Percentiles rank a stretch among this genome's conserved stretches.
Evolutionary conservation across 192 early-diverging fungal genomes (phyloP).

Genomic region (Entrophospora sp.): DNA sequence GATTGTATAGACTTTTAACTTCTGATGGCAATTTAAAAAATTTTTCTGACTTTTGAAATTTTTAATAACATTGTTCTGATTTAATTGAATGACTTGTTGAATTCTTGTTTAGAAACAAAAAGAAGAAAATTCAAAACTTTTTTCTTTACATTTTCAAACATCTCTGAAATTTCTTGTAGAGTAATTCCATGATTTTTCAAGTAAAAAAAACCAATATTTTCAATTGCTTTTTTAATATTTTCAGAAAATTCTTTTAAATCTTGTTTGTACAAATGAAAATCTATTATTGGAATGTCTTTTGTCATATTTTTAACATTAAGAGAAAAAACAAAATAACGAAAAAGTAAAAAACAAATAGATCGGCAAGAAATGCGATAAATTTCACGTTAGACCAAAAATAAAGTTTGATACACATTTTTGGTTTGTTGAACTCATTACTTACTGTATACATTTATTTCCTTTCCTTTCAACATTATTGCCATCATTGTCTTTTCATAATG

Average conservation of each 20-base stretch:
- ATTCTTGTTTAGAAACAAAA: neutral
- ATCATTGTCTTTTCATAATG: no score
- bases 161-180: conserved; percentile 34
- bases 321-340: no score
- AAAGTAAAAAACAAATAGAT: no score
- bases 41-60: conserved; percentile 27
- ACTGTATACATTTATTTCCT: no score
- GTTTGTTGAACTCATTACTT: no score
- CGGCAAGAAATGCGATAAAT: no score
- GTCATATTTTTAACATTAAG: no score
- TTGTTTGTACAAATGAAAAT: conserved; percentile 42
- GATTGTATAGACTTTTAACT: conserved; percentile 35
- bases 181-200: conserved; percentile 52
- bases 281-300: conserved; percentile 62
- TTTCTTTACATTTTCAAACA: conserved; percentile 45
- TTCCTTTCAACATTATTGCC: no score
- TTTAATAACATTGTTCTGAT: neutral
- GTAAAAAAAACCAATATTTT: conserved; percentile 51
- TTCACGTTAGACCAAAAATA: no score
- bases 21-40: conserved; percentile 45
- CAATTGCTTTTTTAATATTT: conserved; percentile 40
- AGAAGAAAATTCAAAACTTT: neutral
- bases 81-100: neutral
- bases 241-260: conserved; percentile 34
- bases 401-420: no score